Conservation (phyloP, 2,329 filamentous ascomycete species). For the Aureobasidium sp. region DNA sequence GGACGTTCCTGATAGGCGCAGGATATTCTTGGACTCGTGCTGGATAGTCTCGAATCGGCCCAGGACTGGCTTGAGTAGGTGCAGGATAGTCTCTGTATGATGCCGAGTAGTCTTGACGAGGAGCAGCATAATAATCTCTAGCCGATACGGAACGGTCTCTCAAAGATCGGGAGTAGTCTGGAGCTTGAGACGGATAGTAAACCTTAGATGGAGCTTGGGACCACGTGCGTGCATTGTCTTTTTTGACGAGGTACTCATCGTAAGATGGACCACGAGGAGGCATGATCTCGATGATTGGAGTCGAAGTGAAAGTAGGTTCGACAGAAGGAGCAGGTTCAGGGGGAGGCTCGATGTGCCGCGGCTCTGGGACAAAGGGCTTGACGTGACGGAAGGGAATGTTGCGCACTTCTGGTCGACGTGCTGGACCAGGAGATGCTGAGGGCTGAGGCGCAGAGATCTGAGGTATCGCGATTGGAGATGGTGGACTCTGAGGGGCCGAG, state of each 20-base stretch:
- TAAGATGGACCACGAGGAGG: background rate
- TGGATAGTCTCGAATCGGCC: background rate
- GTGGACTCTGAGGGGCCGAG: background rate
- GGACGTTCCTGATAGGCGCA: too few species aligned
- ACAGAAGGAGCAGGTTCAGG: background rate
- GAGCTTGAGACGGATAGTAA: background rate
- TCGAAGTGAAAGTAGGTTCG: background rate
- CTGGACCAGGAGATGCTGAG: background rate
- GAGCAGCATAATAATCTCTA: background rate
- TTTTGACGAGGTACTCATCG: background rate
- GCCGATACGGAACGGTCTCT: background rate
- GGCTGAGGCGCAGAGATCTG: background rate
- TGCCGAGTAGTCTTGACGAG: background rate
- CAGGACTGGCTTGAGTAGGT: too few species aligned
- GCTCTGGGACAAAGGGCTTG: background rate
- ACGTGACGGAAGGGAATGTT: background rate
- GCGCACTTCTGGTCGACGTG: background rate
- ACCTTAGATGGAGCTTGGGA: background rate
- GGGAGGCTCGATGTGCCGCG: background rate
- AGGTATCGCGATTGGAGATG: background rate
- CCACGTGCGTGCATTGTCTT: background rate
- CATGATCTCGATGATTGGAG: background rate
- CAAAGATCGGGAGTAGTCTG: background rate
- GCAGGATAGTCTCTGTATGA: background rate
- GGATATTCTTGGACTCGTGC: background rate